Conservation (phyloP, 192 early-diverging fungal genomes). For the Lunasporangiospora selenospora region DNA sequence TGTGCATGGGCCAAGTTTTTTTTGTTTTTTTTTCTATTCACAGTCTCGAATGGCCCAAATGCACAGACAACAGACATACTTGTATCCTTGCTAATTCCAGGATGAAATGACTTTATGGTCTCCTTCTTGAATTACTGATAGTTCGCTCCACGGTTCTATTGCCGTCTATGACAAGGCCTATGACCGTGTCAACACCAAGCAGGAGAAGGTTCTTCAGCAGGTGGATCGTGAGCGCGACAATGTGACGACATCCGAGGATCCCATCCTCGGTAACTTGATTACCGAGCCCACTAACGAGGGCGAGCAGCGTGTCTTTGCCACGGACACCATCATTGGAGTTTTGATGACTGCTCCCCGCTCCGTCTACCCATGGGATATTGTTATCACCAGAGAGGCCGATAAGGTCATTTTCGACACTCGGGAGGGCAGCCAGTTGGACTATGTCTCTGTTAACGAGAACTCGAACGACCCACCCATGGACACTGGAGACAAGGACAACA, state of each 20-base stretch:
- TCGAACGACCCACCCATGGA: constrained; percentile 91
- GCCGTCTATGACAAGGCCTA: constrained; percentile 81
- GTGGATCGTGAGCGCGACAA: constrained; percentile 75
- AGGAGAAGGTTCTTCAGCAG: constrained; percentile 74
- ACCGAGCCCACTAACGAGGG: constrained; percentile 23
- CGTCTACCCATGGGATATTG: constrained; percentile 96
- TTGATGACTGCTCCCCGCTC: constrained; percentile 93
- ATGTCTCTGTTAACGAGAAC: constrained; percentile 95
- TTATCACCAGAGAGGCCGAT: constrained; percentile 83
- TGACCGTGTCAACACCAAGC: constrained; percentile 85
- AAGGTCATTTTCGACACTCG: constrained; percentile 94
- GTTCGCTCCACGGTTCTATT: constrained; percentile 76
- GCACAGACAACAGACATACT: too few relatives aligned
- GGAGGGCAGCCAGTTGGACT: constrained; percentile 82
- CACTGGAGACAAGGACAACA: constrained; percentile 81
- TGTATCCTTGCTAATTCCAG: too few relatives aligned
- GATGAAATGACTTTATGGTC: too few relatives aligned
- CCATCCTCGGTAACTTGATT: constrained; percentile 66
- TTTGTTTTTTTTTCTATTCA: too few relatives aligned
- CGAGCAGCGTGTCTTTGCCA: constrained; percentile 79
- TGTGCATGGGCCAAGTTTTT: too few relatives aligned
- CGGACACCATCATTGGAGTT: constrained; percentile 87
- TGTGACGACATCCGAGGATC: constrained; percentile 87
- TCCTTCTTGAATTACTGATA: too few relatives aligned
- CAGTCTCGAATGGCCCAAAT: too few relatives aligned